Base-by-base conservation (phyloP, 345 rosid species). In the Noccaea bulbosa region DNA sequence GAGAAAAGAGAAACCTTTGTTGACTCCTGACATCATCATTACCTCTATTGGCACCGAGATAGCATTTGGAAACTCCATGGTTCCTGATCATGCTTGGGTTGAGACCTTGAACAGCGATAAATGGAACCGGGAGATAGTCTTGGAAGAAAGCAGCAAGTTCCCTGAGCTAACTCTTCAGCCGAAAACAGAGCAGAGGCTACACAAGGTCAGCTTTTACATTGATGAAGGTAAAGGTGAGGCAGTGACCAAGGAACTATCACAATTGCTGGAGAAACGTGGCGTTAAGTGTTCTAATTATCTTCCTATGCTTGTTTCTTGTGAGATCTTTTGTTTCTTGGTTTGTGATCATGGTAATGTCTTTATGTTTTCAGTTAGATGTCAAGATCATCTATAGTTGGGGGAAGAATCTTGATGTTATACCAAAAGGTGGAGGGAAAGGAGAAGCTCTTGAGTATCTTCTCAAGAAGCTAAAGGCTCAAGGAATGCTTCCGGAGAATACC, bases 21-120 rank as follows among this genome's bases (percentile, higher is more conserved):
- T 92, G 73, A 92, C 97, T 6, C 99, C 99, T 11, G 98, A 95
- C 73, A 84, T 95, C 71, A 87, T 91, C 62, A 90, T 95, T 73
- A 88, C 89, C 79, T 91, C 98, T 9, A 96, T 94, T 72, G 99
- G 98, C 76, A 94, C 98, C 27, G 99, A 94, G 87, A 91, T 94
- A 72, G 93, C 99, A 1, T 89, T 81, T 77, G 99, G 99, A 24
- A 81, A 72, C 70, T 71, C 85, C 16, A 87, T 94, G 99, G 84
- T 84, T 40, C 96, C 86, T 5, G 99, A 94, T 79, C 77, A 85
- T 75, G 89, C 93, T 32, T 91, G 99, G 99, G 88, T 84, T 81
- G 84, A 89, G 61, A 33, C 88, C 77, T 81, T 94, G 77, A 89
- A 85, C 86, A 73, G 11, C 1, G 74, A 83, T 70, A 84, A 89